Percentiles rank a stretch among this genome's conserved stretches.
phyloP scores from a whole-genome alignment of 176 grass and related monocot species.

The Musa itinerans region DNA sequence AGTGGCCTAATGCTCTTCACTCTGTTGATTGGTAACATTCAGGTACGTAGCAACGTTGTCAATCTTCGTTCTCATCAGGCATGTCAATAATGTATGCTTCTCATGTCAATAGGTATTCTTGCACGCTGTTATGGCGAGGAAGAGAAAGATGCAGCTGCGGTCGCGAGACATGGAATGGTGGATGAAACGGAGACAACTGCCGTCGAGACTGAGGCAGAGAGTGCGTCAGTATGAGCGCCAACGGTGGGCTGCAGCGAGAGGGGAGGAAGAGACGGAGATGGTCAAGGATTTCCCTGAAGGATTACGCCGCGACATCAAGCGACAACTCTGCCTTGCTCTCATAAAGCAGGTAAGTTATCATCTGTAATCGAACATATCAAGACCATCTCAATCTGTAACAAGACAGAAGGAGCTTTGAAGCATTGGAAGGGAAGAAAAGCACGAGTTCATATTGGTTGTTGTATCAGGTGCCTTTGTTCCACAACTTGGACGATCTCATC shows the following conservation, averaged over 20 bases:
- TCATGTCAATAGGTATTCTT: constrained; percentile 56
- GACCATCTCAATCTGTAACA: too few relatives aligned
- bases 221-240: constrained; percentile 76
- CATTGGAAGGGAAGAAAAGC: too few relatives aligned
- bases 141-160: constrained; percentile 80
- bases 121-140: constrained; percentile 79
- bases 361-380: background rate
- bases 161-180: constrained; percentile 98
- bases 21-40: constrained; percentile 92
- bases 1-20: constrained; percentile 99
- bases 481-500: constrained; percentile 91
- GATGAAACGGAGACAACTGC: constrained; percentile 86
- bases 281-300: constrained; percentile 82
- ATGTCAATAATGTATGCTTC: background rate
- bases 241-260: constrained; percentile 71
- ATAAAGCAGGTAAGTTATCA: constrained; percentile 49
- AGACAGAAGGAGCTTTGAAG: too few relatives aligned
- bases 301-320: constrained; percentile 74
- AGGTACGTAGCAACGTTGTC: constrained; percentile 25
- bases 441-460: background rate
- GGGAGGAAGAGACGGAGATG: constrained; percentile 93
- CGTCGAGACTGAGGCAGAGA: constrained; percentile 66
- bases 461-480: constrained; percentile 71
- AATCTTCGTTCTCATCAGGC: background rate
- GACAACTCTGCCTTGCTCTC: constrained; percentile 78